These are phyloP conservation scores for Cercospora brassicicola DNA, from an alignment of 2,329 filamentous ascomycete genomes.

Conservation along the genomic window DNA sequence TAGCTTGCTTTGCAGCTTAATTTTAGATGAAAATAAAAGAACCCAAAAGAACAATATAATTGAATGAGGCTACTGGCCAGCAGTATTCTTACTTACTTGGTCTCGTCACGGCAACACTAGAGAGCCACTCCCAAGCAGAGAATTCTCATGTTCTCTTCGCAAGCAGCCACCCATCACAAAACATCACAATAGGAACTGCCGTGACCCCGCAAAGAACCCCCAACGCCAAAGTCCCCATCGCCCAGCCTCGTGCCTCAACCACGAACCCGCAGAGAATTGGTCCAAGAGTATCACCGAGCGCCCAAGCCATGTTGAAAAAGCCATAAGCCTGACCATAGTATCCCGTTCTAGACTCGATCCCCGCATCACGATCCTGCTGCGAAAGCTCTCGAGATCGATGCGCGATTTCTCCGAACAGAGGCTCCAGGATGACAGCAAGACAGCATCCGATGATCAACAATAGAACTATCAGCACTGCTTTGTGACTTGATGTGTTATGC, in stretches of 20 bases:
- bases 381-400: slow-evolving; percentile 19
- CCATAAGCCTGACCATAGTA: slow-evolving; percentile 57
- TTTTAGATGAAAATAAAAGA: background rate
- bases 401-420: slow-evolving; percentile 28
- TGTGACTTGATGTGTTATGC: slow-evolving; percentile 20
- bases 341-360: slow-evolving; percentile 11
- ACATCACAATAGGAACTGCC: slow-evolving; percentile 47
- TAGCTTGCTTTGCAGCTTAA: background rate
- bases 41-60: background rate
- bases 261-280: slow-evolving; percentile 31
- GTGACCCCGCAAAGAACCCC: slow-evolving; percentile 47
- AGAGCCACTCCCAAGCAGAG: too few species aligned
- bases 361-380: slow-evolving; percentile 17
- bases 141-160: background rate
- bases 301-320: slow-evolving; percentile 35
- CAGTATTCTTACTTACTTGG: too few species aligned
- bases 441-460: slow-evolving; percentile 24
- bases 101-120: too few species aligned
- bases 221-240: slow-evolving; percentile 20
- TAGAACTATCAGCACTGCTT: slow-evolving; percentile 23
- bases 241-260: slow-evolving; percentile 28
- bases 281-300: slow-evolving; percentile 28
- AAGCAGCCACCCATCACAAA: slow-evolving; percentile 19
- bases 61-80: too few species aligned
- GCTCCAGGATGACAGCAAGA: slow-evolving; percentile 25